Conservation (phyloP, 2,329 filamentous ascomycete genomes). For the Cercospora sesami region DNA sequence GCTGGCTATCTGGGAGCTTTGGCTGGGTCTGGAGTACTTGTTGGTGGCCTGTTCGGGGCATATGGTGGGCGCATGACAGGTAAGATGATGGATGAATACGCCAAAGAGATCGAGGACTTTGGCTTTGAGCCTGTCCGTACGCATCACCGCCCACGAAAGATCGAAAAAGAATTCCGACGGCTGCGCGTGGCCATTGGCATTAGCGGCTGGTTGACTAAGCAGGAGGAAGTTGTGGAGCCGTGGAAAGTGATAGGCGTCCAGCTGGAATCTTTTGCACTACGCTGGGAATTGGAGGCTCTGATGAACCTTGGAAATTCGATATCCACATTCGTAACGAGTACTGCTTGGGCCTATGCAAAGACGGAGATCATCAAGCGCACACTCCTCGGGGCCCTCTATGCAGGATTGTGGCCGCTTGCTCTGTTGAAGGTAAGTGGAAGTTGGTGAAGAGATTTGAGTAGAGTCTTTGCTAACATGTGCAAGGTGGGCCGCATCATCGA, state of each 20-base stretch:
- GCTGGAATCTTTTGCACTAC: slow-evolving; percentile 77
- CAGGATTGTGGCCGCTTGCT: slow-evolving; percentile 52
- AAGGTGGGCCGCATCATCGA: slow-evolving; percentile 43
- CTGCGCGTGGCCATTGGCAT: slow-evolving; percentile 80
- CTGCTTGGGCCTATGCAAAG: slow-evolving; percentile 77
- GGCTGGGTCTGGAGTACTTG: slow-evolving; percentile 74
- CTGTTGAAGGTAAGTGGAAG: slow-evolving; percentile 42
- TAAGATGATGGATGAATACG: slow-evolving; percentile 85
- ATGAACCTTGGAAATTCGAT: slow-evolving; percentile 75
- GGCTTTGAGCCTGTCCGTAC: slow-evolving; percentile 74
- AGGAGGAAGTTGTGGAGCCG: slow-evolving; percentile 69
- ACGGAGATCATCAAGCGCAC: slow-evolving; percentile 69
- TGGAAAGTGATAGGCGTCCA: slow-evolving; percentile 74
- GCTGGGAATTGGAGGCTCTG: slow-evolving; percentile 79
- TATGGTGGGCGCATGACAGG: slow-evolving; percentile 80
- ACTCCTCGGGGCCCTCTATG: slow-evolving; percentile 49
- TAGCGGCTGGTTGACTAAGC: slow-evolving; percentile 74
- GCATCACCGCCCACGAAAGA: slow-evolving; percentile 54
- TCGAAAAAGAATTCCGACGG: slow-evolving; percentile 50
- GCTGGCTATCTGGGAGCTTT: slow-evolving; percentile 78
- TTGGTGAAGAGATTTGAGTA: not conserved
- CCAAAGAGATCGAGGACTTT: slow-evolving; percentile 84
- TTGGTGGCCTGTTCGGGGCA: slow-evolving; percentile 88
- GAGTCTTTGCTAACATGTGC: not conserved
- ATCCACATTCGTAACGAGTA: slow-evolving; percentile 72